phyloP scores from a whole-genome alignment of 2,329 filamentous ascomycete genomes.

The Aulographum hederae region DNA sequence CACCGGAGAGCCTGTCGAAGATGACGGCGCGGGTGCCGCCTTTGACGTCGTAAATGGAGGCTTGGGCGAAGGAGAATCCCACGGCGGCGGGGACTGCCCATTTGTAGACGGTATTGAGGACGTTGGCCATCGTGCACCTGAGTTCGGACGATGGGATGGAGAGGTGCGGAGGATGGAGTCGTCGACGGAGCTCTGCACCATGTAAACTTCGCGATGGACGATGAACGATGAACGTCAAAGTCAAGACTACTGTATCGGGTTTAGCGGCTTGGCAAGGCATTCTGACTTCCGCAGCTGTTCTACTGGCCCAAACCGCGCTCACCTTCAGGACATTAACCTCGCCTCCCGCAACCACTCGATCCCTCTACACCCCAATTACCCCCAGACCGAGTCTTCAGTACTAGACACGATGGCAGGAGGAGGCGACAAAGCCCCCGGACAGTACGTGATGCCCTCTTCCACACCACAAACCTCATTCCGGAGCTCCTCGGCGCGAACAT shows the following conservation, averaged over 20 bases:
- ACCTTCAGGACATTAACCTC: too few relatives aligned
- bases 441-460: too few relatives aligned
- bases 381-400: too few relatives aligned
- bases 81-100: conserved; percentile 57
- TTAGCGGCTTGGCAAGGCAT: too few relatives aligned
- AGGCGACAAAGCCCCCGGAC: conserved; percentile 21
- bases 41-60: conserved; percentile 91
- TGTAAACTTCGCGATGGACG: not conserved
- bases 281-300: too few relatives aligned
- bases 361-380: too few relatives aligned
- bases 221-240: too few relatives aligned
- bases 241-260: too few relatives aligned
- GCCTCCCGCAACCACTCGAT: too few relatives aligned
- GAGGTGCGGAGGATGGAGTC: not conserved
- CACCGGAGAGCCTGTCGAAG: conserved; percentile 83
- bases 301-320: too few relatives aligned
- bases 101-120: conserved; percentile 44
- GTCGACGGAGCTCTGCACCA: not conserved
- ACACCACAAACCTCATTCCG: too few relatives aligned
- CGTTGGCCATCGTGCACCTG: conserved; percentile 28
- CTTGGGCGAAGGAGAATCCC: conserved; percentile 48
- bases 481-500: too few relatives aligned
- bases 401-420: conserved; percentile 27
- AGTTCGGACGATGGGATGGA: conserved; percentile 12
- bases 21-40: conserved; percentile 91